phyloP scores from a whole-genome alignment of 2,329 filamentous ascomycete genomes.

The Paraconiothyrium brasiliense region DNA sequence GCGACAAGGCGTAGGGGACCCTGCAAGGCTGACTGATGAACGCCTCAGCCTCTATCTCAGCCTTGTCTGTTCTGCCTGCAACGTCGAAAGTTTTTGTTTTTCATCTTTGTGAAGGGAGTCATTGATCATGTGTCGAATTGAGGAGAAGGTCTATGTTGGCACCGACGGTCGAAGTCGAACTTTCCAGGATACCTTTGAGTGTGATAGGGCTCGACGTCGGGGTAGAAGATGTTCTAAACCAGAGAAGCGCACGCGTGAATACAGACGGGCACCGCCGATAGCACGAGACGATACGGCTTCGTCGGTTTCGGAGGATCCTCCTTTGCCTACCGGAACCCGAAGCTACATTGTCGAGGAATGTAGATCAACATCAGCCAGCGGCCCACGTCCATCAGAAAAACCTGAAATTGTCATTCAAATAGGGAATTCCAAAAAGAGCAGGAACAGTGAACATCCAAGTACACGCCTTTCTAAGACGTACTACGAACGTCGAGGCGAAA shows the following conservation, averaged over 20 bases:
- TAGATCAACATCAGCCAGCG: too few relatives aligned
- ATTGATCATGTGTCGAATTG: slow-evolving; percentile 42
- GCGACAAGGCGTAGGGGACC: neutral
- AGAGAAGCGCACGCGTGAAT: slow-evolving; percentile 33
- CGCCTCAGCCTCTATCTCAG: slow-evolving; percentile 5
- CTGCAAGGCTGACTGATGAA: neutral
- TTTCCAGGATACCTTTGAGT: slow-evolving; percentile 34
- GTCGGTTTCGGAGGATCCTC: too few relatives aligned
- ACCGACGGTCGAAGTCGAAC: slow-evolving; percentile 33
- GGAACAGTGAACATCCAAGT: too few relatives aligned
- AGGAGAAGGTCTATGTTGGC: slow-evolving; percentile 38
- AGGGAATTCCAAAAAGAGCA: too few relatives aligned
- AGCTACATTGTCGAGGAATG: too few relatives aligned
- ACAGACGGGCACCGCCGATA: slow-evolving; percentile 26
- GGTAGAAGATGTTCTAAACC: slow-evolving; percentile 36
- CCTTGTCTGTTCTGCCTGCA: neutral
- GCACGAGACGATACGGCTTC: slow-evolving; percentile 28
- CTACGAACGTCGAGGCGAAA: too few relatives aligned
- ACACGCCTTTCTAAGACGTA: too few relatives aligned
- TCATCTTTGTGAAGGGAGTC: neutral
- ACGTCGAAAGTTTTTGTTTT: neutral
- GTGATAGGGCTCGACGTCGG: slow-evolving; percentile 30
- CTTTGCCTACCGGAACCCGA: too few relatives aligned
- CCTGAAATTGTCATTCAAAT: slow-evolving; percentile 37
- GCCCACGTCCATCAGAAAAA: neutral